These are phyloP conservation scores for Leucocoprinus leucothites DNA, from an alignment of 768 basidiomycete species.

Conservation along the genomic window DNA sequence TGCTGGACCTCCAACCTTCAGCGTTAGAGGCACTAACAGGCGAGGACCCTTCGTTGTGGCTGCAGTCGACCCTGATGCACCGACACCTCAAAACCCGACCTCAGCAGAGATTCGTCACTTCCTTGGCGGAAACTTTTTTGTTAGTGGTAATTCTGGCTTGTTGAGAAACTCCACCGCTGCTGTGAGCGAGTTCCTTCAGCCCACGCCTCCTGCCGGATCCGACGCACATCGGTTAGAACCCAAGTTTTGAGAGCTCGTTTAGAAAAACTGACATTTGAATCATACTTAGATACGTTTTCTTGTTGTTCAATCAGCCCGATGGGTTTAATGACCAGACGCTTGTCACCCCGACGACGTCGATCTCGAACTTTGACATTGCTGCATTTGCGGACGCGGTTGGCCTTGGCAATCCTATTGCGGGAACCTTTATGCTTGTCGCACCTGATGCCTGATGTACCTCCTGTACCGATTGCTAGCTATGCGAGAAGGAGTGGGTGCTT, in stretches of 20 bases:
- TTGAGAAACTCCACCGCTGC: slow-evolving; percentile 39
- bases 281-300: slow-evolving; percentile 41
- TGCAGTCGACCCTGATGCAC: slow-evolving; percentile 44
- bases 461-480: too few relatives aligned
- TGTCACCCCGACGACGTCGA: slow-evolving; percentile 30
- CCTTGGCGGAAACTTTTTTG: slow-evolving; percentile 38
- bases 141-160: slow-evolving; percentile 12
- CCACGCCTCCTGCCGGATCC: slow-evolving; percentile 41
- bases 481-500: too few relatives aligned
- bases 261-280: neutral
- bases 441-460: slow-evolving; percentile 23
- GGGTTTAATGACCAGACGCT: slow-evolving; percentile 34
- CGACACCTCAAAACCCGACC: slow-evolving; percentile 39
- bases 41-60: slow-evolving; percentile 41
- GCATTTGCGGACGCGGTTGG: slow-evolving; percentile 34
- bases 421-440: slow-evolving; percentile 44
- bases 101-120: slow-evolving; percentile 41
- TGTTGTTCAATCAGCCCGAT: slow-evolving; percentile 37
- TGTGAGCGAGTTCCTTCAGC: slow-evolving; percentile 35
- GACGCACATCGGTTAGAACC: slow-evolving; percentile 37
- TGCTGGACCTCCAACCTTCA: slow-evolving; percentile 33
- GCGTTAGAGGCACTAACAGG: slow-evolving; percentile 20
- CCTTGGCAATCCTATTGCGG: slow-evolving; percentile 40
- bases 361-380: slow-evolving; percentile 38
- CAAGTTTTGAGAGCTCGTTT: neutral